Percentiles rank a stretch among this genome's conserved stretches.
Conservation (phyloP, 2,329 filamentous ascomycete genomes). For the Botryotinia globosa region DNA sequence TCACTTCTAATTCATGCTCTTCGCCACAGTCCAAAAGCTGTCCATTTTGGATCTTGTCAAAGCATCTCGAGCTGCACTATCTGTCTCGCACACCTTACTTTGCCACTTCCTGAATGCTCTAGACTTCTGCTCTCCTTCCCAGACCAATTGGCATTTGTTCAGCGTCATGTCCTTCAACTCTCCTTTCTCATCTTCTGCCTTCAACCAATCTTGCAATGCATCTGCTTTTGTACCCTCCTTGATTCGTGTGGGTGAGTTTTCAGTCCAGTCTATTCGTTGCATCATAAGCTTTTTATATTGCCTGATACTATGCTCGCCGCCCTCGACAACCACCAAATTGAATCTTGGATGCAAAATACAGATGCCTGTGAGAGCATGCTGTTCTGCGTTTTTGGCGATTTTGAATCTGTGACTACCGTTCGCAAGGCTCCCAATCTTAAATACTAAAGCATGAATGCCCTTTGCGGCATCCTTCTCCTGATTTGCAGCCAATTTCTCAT, state of each 20-base stretch:
- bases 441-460: conserved; percentile 82
- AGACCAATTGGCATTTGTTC: conserved; percentile 82
- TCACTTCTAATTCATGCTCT: conserved; percentile 47
- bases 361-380: conserved; percentile 81
- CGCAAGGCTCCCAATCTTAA: conserved; percentile 83
- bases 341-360: conserved; percentile 88
- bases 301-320: conserved; percentile 76
- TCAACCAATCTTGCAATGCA: conserved; percentile 70
- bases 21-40: conserved; percentile 89
- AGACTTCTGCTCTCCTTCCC: conserved; percentile 83
- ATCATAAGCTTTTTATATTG: conserved; percentile 92
- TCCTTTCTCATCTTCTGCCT: conserved; percentile 74
- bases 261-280: conserved; percentile 90
- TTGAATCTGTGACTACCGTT: conserved; percentile 94
- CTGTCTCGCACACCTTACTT: conserved; percentile 87
- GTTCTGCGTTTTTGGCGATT: conserved; percentile 87
- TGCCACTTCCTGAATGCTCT: conserved; percentile 84
- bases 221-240: conserved; percentile 61
- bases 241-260: conserved; percentile 70
- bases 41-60: conserved; percentile 84
- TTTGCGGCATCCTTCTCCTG: conserved; percentile 86
- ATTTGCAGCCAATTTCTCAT: conserved; percentile 77
- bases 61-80: conserved; percentile 80
- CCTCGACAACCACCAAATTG: conserved; percentile 88
- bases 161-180: conserved; percentile 74